Evolutionary conservation across 805 yeast genomes (phyloP), one percentile per base, ranked within the genome.

Genomic region (Lipomyces lipofer): DNA sequence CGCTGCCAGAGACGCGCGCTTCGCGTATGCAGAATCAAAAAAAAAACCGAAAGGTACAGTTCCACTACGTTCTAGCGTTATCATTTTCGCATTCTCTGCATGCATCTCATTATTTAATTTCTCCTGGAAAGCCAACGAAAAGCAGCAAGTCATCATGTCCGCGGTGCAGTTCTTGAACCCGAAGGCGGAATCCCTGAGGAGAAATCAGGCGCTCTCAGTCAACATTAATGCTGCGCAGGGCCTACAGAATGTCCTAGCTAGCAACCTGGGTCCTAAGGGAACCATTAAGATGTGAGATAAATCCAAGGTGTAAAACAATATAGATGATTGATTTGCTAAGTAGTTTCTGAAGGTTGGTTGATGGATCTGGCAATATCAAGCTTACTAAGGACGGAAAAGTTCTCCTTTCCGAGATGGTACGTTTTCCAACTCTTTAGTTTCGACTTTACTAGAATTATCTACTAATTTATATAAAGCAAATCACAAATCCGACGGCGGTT

Each of bases 301-400:
- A n/a, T n/a, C n/a, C n/a, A n/a, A n/a, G n/a, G n/a, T n/a, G n/a
- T n/a, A n/a, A n/a, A n/a, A 10, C 21, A 10, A 27, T 33, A 32
- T 27, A 15, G 2, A 25, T 43, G 36, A 17, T 19, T 8, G 22
- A n/a, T 15, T 17, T 15, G 17, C 22, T 12, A 27, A 25, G 15
- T 25, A 21, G 9, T 32, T 29, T 21, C 42, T 28, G 32, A 21
- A 63, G 66, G 67, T 70, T 92, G 54, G 99, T 94, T 49, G 98
- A 94, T 69, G 99, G 99, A 59, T 85, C 96, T 1, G 99, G 99
- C 28, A 83, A 85, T 66, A 87, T 94, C 72, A 94, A 94, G 73
- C 82, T 94, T 65, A 94, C 99, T 50, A 94, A 94, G 69, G 99
- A 94, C 71, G 99, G 99, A 49, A 91, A 92, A 69, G 97, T 94